Percentiles rank a stretch among this genome's conserved stretches.
phyloP scores from a whole-genome alignment of 2,329 filamentous ascomycete species.

The Helotiales sp. region DNA sequence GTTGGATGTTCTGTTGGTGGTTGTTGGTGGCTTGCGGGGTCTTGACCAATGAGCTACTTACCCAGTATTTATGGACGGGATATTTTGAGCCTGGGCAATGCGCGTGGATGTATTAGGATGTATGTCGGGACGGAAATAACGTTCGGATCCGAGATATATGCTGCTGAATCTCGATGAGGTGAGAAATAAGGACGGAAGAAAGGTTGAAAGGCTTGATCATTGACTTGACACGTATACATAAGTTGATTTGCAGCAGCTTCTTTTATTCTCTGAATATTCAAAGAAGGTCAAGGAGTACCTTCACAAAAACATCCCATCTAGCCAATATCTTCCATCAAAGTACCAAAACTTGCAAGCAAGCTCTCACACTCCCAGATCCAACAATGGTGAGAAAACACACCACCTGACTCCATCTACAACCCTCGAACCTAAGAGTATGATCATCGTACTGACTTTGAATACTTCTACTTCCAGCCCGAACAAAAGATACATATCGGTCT shows the following conservation, averaged over 20 bases:
- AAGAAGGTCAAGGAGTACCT: too few relatives aligned
- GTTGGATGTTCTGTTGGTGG: not conserved
- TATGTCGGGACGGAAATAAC: not conserved
- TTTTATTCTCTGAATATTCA: too few relatives aligned
- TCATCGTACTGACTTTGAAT: not conserved
- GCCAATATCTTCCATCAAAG: not conserved
- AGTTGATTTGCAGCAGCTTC: too few relatives aligned
- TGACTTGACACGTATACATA: not conserved
- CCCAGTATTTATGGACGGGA: too few relatives aligned
- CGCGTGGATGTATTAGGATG: not conserved
- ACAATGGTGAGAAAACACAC: not conserved
- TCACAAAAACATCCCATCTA: not conserved
- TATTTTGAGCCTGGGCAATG: too few relatives aligned
- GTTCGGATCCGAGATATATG: not conserved
- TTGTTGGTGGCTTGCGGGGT: not conserved
- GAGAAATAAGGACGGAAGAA: not conserved
- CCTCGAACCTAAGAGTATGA: too few relatives aligned
- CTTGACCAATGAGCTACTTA: not conserved
- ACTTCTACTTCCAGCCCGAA: not conserved
- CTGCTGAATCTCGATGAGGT: not conserved
- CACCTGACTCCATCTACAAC: not conserved
- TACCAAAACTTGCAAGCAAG: not conserved
- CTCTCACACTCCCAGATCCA: not conserved
- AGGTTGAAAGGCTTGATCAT: not conserved
- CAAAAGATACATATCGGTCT: slow-evolving; percentile 35